Conservation (phyloP, 1,284 basidiomycete genomes). For the Sporisorium scitamineum region DNA sequence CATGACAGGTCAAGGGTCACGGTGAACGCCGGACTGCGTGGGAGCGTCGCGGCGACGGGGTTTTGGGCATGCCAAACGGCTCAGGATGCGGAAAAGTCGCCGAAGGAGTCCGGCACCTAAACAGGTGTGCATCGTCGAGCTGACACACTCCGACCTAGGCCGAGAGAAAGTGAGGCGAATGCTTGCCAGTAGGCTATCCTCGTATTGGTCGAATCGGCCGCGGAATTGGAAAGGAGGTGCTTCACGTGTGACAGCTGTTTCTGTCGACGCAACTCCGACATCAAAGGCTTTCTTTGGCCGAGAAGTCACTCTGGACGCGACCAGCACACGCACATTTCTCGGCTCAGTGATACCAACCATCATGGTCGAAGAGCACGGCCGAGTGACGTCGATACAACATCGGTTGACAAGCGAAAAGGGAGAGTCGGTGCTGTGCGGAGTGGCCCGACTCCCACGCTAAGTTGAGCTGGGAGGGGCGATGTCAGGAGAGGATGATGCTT, state of each 20-base stretch:
- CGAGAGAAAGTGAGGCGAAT: background rate
- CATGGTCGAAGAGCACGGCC: too few relatives aligned
- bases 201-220: background rate
- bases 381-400: background rate
- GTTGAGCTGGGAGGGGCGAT: too few relatives aligned
- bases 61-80: background rate
- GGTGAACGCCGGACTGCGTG: too few relatives aligned
- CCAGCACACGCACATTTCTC: background rate
- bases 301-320: background rate
- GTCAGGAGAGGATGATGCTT: background rate
- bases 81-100: background rate
- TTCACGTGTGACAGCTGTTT: slow-evolving; percentile 6
- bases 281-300: background rate
- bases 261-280: background rate
- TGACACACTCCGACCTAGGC: background rate
- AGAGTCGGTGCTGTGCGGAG: too few relatives aligned
- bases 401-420: too few relatives aligned
- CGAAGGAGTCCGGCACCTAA: background rate
- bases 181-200: too few relatives aligned
- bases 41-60: too few relatives aligned
- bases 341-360: background rate
- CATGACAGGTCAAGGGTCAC: too few relatives aligned
- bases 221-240: background rate
- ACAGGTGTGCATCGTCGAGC: too few relatives aligned
- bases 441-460: background rate